phyloP scores from a whole-genome alignment of 169 alveolate species.

The Plasmodium inui region DNA sequence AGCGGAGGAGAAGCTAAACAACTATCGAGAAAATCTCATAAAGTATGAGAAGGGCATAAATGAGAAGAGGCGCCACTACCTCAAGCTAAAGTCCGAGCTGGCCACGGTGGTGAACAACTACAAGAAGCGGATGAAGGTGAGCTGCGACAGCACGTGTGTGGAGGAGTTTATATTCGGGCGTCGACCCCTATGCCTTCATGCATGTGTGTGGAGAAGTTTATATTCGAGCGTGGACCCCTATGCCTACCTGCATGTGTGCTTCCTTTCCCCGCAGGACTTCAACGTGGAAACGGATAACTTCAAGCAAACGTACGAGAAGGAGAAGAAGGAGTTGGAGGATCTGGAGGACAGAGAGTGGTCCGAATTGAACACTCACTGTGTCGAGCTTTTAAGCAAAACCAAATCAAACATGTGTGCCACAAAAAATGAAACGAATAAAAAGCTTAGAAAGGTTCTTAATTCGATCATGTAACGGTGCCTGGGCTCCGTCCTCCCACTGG shows the following conservation, averaged over 20 bases:
- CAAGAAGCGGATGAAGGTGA: constrained; percentile 53
- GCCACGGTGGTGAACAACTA: constrained; percentile 44
- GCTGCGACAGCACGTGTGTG: background rate
- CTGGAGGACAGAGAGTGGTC: constrained; percentile 66
- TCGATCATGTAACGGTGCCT: constrained; percentile 14
- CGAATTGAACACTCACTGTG: constrained; percentile 37
- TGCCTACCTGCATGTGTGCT: background rate
- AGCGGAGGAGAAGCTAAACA: constrained; percentile 40
- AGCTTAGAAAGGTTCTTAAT: constrained; percentile 43
- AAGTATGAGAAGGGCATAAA: constrained; percentile 55
- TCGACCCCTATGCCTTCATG: background rate
- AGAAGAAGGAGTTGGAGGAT: constrained; percentile 44
- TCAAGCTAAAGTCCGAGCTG: constrained; percentile 35
- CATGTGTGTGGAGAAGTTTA: background rate
- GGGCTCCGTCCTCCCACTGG: background rate
- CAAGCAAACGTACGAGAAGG: constrained; percentile 38
- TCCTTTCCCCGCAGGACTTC: constrained; percentile 15
- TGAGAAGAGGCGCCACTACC: constrained; percentile 46
- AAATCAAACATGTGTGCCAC: constrained; percentile 34
- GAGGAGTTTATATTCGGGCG: background rate
- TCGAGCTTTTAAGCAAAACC: constrained; percentile 43
- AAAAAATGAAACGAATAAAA: constrained; percentile 58
- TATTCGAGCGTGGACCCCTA: background rate
- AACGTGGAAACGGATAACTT: constrained; percentile 38
- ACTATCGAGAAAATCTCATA: constrained; percentile 13